These are phyloP conservation scores for Hypoxylon sp. DNA, from an alignment of 2,329 filamentous ascomycete genomes.

Conservation along the genomic window DNA sequence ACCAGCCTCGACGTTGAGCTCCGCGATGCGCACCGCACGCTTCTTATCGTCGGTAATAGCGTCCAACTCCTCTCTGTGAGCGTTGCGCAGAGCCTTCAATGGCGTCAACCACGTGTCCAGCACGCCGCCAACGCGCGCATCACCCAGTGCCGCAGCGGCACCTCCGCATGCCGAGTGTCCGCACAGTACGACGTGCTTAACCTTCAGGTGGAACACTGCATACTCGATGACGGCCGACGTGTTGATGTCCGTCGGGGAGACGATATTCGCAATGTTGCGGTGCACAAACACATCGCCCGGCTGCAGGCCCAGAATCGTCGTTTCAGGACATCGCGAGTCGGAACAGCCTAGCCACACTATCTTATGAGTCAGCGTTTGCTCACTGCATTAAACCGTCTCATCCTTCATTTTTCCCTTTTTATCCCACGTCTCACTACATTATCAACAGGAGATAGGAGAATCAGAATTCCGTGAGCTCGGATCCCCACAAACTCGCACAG, in stretches of 20 bases:
- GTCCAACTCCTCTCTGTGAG: constrained; percentile 69
- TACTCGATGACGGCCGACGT: constrained; percentile 83
- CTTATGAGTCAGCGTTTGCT: constrained; percentile 2
- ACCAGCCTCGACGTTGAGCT: constrained; percentile 81
- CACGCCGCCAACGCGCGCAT: constrained; percentile 65
- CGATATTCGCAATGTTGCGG: constrained; percentile 90
- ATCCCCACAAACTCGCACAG: constrained; percentile 4
- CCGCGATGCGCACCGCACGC: constrained; percentile 74
- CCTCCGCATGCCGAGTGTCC: constrained; percentile 79
- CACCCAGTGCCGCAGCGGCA: constrained; percentile 70
- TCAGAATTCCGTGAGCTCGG: background rate
- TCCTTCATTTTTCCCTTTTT: constrained; percentile 10
- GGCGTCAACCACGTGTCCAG: constrained; percentile 70
- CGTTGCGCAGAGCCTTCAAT: constrained; percentile 61
- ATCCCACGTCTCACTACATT: constrained; percentile 17
- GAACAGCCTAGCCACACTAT: constrained; percentile 88
- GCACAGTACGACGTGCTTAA: constrained; percentile 79
- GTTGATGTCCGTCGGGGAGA: constrained; percentile 81
- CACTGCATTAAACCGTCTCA: constrained; percentile 30
- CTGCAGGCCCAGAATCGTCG: constrained; percentile 81
- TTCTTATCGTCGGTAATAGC: constrained; percentile 67
- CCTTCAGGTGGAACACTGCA: constrained; percentile 79
- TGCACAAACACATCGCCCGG: constrained; percentile 91
- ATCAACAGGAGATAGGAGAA: background rate
- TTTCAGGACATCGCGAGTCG: constrained; percentile 88